Evolutionary conservation across 2,329 filamentous ascomycete genomes (phyloP).

Genomic region (Paecilomyces variotii): DNA sequence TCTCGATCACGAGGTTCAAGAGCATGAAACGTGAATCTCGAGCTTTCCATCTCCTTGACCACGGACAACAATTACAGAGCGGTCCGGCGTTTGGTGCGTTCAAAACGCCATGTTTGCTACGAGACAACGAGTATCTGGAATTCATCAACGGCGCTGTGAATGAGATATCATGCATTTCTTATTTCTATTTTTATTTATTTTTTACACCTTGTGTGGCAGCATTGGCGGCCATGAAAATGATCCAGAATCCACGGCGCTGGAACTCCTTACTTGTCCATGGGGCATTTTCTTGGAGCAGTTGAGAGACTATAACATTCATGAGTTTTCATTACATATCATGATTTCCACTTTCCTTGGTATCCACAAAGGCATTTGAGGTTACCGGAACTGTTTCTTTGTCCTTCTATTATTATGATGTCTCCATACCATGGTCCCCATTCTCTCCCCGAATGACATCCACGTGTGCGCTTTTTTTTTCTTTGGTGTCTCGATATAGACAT

Average conservation of each 20-base stretch:
- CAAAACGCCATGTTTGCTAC: background rate
- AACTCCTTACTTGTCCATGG: background rate
- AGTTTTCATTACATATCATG: background rate
- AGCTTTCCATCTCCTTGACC: background rate
- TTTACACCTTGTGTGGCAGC: background rate
- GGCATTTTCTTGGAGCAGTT: background rate
- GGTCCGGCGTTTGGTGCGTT: background rate
- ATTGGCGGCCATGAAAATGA: background rate
- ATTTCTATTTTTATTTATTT: background rate
- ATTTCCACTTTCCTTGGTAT: background rate
- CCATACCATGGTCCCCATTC: background rate
- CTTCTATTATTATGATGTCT: background rate
- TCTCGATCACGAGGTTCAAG: conserved; percentile 25
- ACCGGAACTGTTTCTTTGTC: background rate
- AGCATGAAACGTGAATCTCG: conserved; percentile 10
- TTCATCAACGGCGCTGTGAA: background rate
- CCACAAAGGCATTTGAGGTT: background rate
- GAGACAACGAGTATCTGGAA: background rate
- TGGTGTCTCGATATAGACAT: background rate
- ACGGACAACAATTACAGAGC: background rate
- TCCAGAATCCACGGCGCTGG: background rate
- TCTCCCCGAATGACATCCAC: background rate
- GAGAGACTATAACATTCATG: background rate
- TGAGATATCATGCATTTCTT: background rate
- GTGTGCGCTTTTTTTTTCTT: background rate